Evolutionary conservation across 768 basidiomycete species (phyloP).

Genomic region (Collybia sp.): DNA sequence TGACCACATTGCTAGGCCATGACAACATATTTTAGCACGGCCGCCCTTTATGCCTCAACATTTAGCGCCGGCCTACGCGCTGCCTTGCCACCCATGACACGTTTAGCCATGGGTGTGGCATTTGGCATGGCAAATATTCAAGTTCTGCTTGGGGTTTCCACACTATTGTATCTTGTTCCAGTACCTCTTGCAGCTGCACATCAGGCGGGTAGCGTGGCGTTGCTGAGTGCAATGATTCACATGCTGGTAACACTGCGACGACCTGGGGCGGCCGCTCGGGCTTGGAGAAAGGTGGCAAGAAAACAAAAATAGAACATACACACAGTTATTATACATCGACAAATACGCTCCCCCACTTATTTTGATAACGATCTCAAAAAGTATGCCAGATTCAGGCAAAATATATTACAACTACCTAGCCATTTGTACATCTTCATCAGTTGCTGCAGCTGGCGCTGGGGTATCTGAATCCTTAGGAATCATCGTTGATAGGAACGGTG

Average conservation of each 20-base stretch:
- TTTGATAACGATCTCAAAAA: too few species aligned
- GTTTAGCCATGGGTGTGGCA: constrained; percentile 47
- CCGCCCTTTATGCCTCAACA: constrained; percentile 57
- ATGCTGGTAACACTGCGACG: constrained; percentile 65
- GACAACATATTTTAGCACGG: constrained; percentile 73
- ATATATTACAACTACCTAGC: constrained; percentile 42
- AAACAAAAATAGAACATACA: neutral
- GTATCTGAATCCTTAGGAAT: constrained; percentile 54
- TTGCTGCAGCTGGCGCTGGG: constrained; percentile 32
- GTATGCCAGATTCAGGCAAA: neutral
- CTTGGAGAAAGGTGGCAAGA: constrained; percentile 44
- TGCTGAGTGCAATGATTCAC: constrained; percentile 82
- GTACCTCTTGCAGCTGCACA: constrained; percentile 89
- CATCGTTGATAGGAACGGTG: constrained; percentile 76
- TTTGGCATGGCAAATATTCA: constrained; percentile 86
- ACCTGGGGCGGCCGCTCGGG: constrained; percentile 60
- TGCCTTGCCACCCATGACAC: constrained; percentile 59
- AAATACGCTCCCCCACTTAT: constrained; percentile 9
- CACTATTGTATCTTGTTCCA: constrained; percentile 89
- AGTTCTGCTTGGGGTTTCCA: constrained; percentile 60
- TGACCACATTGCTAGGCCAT: constrained; percentile 52
- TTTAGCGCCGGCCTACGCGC: constrained; percentile 53
- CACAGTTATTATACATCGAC: neutral
- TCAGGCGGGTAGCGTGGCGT: constrained; percentile 89
- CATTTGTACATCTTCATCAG: constrained; percentile 87